Evolutionary conservation across 306 rosid genomes (phyloP), one percentile per base, ranked within the genome.

Genomic region (Phaseolus lunatus): DNA sequence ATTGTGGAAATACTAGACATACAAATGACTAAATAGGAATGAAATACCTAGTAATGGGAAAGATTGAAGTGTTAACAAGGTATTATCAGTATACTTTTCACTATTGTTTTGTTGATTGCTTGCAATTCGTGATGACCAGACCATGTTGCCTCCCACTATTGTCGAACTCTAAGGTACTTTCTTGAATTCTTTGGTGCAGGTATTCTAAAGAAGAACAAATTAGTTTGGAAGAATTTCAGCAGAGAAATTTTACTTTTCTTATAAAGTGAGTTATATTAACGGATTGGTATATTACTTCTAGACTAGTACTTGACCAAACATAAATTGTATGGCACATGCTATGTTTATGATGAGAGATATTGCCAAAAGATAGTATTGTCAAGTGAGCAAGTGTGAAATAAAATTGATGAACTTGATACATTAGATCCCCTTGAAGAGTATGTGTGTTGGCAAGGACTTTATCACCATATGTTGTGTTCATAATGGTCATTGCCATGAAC

Each of bases 151-250:
- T 64, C 16, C n/a, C 31, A 37, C 80, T 29, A 45, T 47, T 52
- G 52, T 63, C 47, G 26, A 47, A 67, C 57, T 57, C 79, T 9
- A n/a, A 41, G 48, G 59, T 76, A 18, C 26, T 31, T 73, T 0
- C 44, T 39, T 39, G 44, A 39, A 75, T 65, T 65, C 56, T 75
- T 39, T 35, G 59, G 33, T 70, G 79, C 86, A 94, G 98, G 88
- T 94, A 94, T 79, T 94, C 98, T 68, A 94, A 94, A 87, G 97
- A 92, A 87, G 98, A 94, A 87, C 79, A 62, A 19, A 88, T 90
- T 73, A 91, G 86, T 43, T 24, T 79, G 49, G 74, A 83, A 52
- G 93, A 90, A 57, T 52, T 87, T 67, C 53, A 35, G 78, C 88
- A 33, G 16, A 94, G 89, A 85, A 89, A 94, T 78, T 94, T 92